Base-by-base conservation (phyloP, 768 basidiomycete genomes). In the Rhodocollybia butyracea region DNA sequence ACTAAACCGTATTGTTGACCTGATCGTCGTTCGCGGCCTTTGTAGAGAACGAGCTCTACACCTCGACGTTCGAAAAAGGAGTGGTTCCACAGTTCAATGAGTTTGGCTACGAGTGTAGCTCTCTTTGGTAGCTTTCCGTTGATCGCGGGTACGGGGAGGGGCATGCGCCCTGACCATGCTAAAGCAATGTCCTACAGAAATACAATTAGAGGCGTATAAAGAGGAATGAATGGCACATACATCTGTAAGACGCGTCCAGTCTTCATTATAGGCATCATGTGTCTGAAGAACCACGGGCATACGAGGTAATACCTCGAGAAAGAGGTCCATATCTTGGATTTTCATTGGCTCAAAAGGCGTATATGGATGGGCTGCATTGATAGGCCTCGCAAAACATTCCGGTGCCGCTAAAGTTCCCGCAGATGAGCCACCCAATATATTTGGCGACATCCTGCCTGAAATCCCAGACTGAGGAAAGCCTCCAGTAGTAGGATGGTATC, bases 191-290 rank as follows among this genome's bases (percentile, higher is more conserved):
- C 91, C 88, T 91, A 56, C 29, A 29, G 30, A 48, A 27, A 12
- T 39, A 55, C 47, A 50, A 21, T 51, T 29, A 29, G 22, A 46
- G 5, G 13, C 15, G 43, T 26, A 46, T 29, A 42, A 27, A 34
- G 32, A 47, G 51, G 26, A 36, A 13, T 4, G 12, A 47, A 3
- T 11, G 31, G 19, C 19, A 75, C 80, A 12, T 63, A 89, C 90
- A 72, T 84, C 82, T 77, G 88, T 87, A 62, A 89, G 81, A 50
- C 91, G 76, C 58, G 78, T 82, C 91, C 91, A 94, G 63, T 94
- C 91, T 53, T 86, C 84, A 57, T 80, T 77, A 58, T 83, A 83
- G 10, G 91, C 84, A 62, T 94, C 91, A 63, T 92, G 91, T 19
- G 88, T 77, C 32, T 81, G 76, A 22, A 93, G 79, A 11, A 87